Evolutionary conservation across 2,329 filamentous ascomycete genomes (phyloP).

Genomic region (Fusarium bulbicola): DNA sequence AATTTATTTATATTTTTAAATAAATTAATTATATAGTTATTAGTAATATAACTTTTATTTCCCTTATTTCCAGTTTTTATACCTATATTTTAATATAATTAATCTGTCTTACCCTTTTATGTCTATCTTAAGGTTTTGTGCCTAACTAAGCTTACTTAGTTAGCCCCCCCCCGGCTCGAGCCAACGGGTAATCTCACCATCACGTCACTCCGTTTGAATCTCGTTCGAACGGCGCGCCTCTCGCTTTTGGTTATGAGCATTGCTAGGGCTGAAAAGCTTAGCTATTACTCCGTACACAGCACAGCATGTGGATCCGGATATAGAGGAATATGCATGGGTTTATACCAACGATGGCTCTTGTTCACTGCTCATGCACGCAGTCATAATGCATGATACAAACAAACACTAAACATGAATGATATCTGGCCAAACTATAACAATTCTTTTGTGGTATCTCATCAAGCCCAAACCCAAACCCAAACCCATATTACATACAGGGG

Average conservation of each 20-base stretch:
- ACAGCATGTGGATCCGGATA: not conserved
- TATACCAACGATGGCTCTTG: not conserved
- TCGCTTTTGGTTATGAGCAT: not conserved
- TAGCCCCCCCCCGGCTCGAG: too few species aligned
- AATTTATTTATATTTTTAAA: too few species aligned
- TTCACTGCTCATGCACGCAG: not conserved
- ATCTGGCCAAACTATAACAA: constrained; percentile 8
- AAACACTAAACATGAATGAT: not conserved
- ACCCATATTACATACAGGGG: not conserved
- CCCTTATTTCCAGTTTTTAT: too few species aligned
- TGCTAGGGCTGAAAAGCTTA: not conserved
- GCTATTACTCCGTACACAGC: not conserved
- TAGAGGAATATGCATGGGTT: not conserved
- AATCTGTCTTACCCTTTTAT: too few species aligned
- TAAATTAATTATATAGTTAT: not conserved
- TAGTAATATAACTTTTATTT: too few species aligned
- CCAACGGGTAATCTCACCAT: constrained; percentile 29
- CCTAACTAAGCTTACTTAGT: too few species aligned
- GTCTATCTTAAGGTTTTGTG: too few species aligned
- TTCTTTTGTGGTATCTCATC: constrained; percentile 36
- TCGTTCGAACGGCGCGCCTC: not conserved
- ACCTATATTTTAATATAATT: too few species aligned
- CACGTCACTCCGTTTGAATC: constrained; percentile 11
- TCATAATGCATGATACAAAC: not conserved
- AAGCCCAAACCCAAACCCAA: constrained; percentile 10